phyloP scores from a whole-genome alignment of 2,329 filamentous ascomycete species.

The Simplicillium sp. region DNA sequence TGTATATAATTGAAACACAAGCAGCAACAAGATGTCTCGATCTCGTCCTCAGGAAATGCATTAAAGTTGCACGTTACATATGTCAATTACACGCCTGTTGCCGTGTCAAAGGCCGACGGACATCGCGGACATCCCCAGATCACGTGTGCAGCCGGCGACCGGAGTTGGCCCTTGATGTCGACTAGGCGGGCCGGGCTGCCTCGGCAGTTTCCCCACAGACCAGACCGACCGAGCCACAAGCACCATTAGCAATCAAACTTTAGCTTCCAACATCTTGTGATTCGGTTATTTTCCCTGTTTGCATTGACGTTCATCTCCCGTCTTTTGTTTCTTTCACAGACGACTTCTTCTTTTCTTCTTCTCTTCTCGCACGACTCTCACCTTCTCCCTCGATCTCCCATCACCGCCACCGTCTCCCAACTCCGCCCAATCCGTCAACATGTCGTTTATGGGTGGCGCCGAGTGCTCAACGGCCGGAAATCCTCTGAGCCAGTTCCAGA shows the following conservation, averaged over 20 bases:
- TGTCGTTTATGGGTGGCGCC: constrained; percentile 93
- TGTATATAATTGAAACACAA: too few relatives aligned
- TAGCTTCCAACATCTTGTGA: constrained; percentile 1
- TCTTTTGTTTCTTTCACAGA: background rate
- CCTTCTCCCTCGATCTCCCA: constrained; percentile 2
- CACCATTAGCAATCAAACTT: constrained; percentile 9
- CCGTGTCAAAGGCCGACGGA: too few relatives aligned
- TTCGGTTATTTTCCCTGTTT: constrained; percentile 3
- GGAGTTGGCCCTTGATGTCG: constrained; percentile 1
- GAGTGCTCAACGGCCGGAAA: constrained; percentile 97
- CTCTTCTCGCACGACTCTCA: constrained; percentile 1
- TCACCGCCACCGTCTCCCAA: constrained; percentile 5
- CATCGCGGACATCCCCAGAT: too few relatives aligned
- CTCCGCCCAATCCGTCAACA: constrained; percentile 28
- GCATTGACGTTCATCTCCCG: background rate
- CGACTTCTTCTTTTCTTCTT: background rate
- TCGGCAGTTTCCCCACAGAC: constrained; percentile 12
- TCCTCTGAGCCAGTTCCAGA: constrained; percentile 93
- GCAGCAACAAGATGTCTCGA: too few relatives aligned
- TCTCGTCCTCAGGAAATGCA: too few relatives aligned
- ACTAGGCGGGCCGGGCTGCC: constrained; percentile 9
- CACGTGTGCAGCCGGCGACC: background rate
- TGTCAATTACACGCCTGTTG: too few relatives aligned
- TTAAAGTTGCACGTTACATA: too few relatives aligned
- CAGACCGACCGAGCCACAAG: constrained; percentile 5